Base-by-base conservation (phyloP, 768 basidiomycete species). In the Tulasnella sp. region DNA sequence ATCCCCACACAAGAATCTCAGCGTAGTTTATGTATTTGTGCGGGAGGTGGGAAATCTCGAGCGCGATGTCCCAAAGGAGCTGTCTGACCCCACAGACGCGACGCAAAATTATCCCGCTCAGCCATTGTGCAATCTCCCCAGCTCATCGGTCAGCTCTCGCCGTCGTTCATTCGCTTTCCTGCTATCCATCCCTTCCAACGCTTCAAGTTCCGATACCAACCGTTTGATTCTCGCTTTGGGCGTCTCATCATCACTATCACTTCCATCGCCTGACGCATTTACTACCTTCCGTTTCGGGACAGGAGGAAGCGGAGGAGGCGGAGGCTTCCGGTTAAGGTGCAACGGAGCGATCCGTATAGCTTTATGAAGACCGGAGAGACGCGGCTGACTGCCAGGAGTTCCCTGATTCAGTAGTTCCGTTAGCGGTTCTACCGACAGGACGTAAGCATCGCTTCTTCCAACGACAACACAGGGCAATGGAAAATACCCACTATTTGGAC, bases 161-260 rank as follows among this genome's bases (percentile, higher is more conserved):
- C 55, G 31, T 49, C 42, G 46, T 27, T 57, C 55, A 45, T 48
- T 56, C 46, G 55, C 55, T 39, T 57, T 45, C 55, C 48, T 57
- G 31, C 32, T 35, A 29, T 57, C 55, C 55, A 45, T 49, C 12
- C 55, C 55, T 45, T 57, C 55, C 25, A 57, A 36, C 17, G 42
- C 41, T 32, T 57, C 55, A 25, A 49, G 48, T 21, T 57, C 55
- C 29, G 29, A 29, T 7, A 37, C 55, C 6, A 57, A 32, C 32
- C 55, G 45, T 32, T 57, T 57, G n/a, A 57, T 17, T 11, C 46
- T 29, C 42, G n/a, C 46, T 46, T 25, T 49, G 17, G 43, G 55
- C 46, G 55, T 57, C 39, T 57, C 55, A 23, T 49, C 29, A 32
- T 57, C 55, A 34, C 42, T 46, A 25, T 35, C 55, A 25, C 37